Evolutionary conservation across 495 filamentous ascomycete genomes (phyloP), one percentile per base, ranked within the genome.

Genomic region (Parmelia sp.): DNA sequence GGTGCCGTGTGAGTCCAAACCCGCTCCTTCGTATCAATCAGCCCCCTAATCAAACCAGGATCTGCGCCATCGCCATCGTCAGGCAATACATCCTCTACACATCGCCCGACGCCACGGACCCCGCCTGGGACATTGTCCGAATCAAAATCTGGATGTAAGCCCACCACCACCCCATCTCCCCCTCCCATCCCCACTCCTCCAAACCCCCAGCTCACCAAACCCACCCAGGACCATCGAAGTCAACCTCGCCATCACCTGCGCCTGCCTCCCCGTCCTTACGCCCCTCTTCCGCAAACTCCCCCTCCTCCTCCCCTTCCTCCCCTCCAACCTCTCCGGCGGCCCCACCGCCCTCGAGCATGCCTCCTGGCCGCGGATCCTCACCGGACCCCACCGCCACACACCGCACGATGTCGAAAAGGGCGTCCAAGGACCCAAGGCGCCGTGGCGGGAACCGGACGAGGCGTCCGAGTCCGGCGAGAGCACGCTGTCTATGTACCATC

Each of bases 211-310:
- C 7, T 23, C 23, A n/a, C 0, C 4, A 0, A 15, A 5, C 14
- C 7, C 23, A 1, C 17, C 33, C 57, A 58, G 58, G 45, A 17
- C 47, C 4, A 47, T 62, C 8, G 64, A 66, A 61, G 57, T 57
- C 31, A 66, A 62, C 64, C 40, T 66, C 58, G 57, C 64, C 58
- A 66, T 66, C 23, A 62, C 57, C n/a, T 42, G 53, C 47, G 64
- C 44, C 47, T 66, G 64, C 58, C 64, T 66, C 47, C 58, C 58
- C 33, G 58, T 39, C 25, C 49, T 61, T 9, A 37, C 31, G 7
- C 64, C 64, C 23, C 39, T 55, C 6, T 55, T 55, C 51, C 51
- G 58, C 57, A 65, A 51, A 37, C 11, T 27, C 40, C 36, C 39
- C 21, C 40, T 35, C 27, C 23, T 60, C 29, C 2, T 60, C 35